Evolutionary conservation across 129 eudicot genomes (phyloP), one percentile per base, ranked within the genome.

Genomic region (Ambrosia artemisiifolia): DNA sequence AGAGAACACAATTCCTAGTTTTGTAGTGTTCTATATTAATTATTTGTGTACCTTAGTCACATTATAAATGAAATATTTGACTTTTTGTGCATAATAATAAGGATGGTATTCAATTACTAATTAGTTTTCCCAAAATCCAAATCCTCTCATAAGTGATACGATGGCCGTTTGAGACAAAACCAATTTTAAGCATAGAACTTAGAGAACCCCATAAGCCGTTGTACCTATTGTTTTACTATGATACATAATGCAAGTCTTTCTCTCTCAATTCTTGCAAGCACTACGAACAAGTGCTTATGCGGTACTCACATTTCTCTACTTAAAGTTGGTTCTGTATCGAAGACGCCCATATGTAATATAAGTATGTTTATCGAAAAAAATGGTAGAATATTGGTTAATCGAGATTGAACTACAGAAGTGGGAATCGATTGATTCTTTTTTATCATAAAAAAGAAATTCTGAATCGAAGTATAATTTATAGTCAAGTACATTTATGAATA

Each of bases 91-190:
- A 13, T 47, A 44, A 62, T 14, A 47, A 34, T 50, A 73, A 3
- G 11, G 50, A 34, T 16, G 14, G 19, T 46, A 46, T 62, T 8
- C 17, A 24, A 8, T 11, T 20, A 48, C 9, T 13, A 34, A 62
- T 62, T 63, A 43, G 38, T 46, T 47, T 48, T 38, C 50, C 49
- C 10, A 73, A 48, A 34, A 35, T 49, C 49, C 10, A 73, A 48
- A 34, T 73, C 14, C 28, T 17, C 40, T 47, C 46, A 24, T 33
- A 40, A 4, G 8, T 30, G 8, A 2, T 48, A 6, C 12, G 51
- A 11, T 46, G 16, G 5, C 4, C 51, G 16, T 46, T 46, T 24
- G 18, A 17, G 17, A 53, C 32, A 7, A 2, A 50, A 50, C 8
- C 11, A 50, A 16, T n/a, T 50, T 50, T 4, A 50, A n/a, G 28